These are phyloP conservation scores for Mucor plumbeus DNA, from an alignment of 371 early-diverging fungal genomes.

Conservation along the genomic window DNA sequence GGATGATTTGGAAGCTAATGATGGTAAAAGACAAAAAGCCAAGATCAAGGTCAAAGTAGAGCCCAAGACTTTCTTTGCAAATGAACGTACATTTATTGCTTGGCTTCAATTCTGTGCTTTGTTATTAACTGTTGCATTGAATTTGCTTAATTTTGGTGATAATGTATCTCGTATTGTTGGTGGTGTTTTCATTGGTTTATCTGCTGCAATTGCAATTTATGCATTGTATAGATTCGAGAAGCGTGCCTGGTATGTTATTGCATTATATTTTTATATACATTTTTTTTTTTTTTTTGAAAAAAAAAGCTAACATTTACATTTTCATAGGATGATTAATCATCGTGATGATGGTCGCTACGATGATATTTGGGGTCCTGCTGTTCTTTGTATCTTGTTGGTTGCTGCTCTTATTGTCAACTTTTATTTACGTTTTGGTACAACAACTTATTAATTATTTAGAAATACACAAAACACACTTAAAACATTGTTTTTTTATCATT, in stretches of 20 bases:
- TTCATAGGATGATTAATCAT: slow-evolving; percentile 58
- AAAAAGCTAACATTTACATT: background rate
- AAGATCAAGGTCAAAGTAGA: slow-evolving; percentile 82
- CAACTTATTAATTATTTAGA: background rate
- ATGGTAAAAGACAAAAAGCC: slow-evolving; percentile 7
- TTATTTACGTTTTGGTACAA: slow-evolving; percentile 43
- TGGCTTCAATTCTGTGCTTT: slow-evolving; percentile 87
- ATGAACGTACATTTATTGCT: slow-evolving; percentile 96
- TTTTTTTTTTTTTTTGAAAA: too few species aligned
- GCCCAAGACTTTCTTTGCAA: slow-evolving; percentile 99
- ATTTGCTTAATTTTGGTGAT: slow-evolving; percentile 80
- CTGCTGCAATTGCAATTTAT: slow-evolving; percentile 80
- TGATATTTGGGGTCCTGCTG: slow-evolving; percentile 71
- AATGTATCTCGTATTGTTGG: slow-evolving; percentile 48
- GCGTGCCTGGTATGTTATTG: slow-evolving; percentile 61
- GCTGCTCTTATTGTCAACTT: slow-evolving; percentile 50
- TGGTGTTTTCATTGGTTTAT: slow-evolving; percentile 66
- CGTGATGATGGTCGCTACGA: slow-evolving; percentile 64
- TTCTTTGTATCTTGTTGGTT: slow-evolving; percentile 82
- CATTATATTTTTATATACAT: slow-evolving; percentile 6
- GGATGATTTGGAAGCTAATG: slow-evolving; percentile 14
- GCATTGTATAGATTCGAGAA: slow-evolving; percentile 89
- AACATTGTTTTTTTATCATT: background rate
- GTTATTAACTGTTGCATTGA: slow-evolving; percentile 78
- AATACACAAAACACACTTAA: background rate